phyloP scores from a whole-genome alignment of 371 early-diverging fungal genomes.

The Syncephalastrum contaminatum region DNA sequence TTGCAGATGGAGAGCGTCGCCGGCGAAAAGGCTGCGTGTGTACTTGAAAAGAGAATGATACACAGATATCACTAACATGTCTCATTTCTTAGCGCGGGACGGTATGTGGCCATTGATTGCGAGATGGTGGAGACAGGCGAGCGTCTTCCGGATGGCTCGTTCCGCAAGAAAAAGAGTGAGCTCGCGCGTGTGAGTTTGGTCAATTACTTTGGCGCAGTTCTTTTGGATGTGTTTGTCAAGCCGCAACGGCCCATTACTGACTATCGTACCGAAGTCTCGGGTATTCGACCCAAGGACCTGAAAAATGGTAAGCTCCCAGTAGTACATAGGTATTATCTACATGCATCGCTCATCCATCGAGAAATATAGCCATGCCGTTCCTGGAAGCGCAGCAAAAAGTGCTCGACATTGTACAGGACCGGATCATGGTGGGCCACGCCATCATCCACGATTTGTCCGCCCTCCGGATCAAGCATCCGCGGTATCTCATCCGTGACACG shows the following conservation, averaged over 20 bases:
- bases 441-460: slow-evolving; percentile 83
- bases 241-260: slow-evolving; percentile 87
- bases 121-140: slow-evolving; percentile 97
- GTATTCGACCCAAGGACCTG: slow-evolving; percentile 84
- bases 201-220: slow-evolving; percentile 86
- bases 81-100: slow-evolving; percentile 54
- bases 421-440: slow-evolving; percentile 91
- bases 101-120: slow-evolving; percentile 94
- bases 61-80: background rate
- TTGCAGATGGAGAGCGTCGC: slow-evolving; percentile 36
- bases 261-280: slow-evolving; percentile 90
- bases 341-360: background rate
- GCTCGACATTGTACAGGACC: slow-evolving; percentile 75
- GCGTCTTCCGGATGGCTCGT: slow-evolving; percentile 54
- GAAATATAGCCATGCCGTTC: slow-evolving; percentile 58
- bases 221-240: slow-evolving; percentile 85
- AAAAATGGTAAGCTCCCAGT: slow-evolving; percentile 47
- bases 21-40: slow-evolving; percentile 47
- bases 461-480: slow-evolving; percentile 81
- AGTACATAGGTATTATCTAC: too few species aligned
- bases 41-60: background rate
- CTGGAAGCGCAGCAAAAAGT: slow-evolving; percentile 76
- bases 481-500: slow-evolving; percentile 81
- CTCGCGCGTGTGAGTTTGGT: slow-evolving; percentile 92
- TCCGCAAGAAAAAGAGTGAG: slow-evolving; percentile 51